Evolutionary conservation across 352 stramenopile species (phyloP), one percentile per base, ranked within the genome.

Genomic region (Globisporangium takayamanum): DNA sequence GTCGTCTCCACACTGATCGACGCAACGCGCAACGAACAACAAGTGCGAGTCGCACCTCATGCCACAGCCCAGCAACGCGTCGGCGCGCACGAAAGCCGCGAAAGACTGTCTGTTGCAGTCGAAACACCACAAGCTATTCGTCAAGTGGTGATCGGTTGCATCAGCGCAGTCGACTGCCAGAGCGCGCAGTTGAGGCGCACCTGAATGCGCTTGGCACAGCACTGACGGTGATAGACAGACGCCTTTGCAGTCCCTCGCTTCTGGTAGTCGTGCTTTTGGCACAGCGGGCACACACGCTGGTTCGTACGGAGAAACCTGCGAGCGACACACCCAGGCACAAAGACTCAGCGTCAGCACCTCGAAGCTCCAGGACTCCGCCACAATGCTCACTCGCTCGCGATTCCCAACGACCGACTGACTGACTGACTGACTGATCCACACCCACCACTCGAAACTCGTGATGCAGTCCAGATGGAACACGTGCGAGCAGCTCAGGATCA

Each of bases 401-500:
- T 22, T 22, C 22, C 22, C 22, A 22, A 22, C 0, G 22, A 22
- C 22, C 28, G 28, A 33, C 10, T 12, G 33, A 39, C 6, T 39
- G 33, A 11, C 33, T 11, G 33, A 39, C 10, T 10, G 1, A 39
- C 10, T 39, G 33, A 1, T 39, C 7, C 10, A 3, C 33, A 39
- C 33, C 6, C 41, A 82, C 79, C 82, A 66, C 68, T 95, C 86
- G 47, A 95, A 95, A 54, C 82, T 93, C 16, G 80, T 68, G 51
- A 95, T 78, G 59, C 86, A 95, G 25, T 74, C 68, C 5, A 88
- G 67, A 58, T 95, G 86, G 56, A 95, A 94, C 54, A 92, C 81
- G 70, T 95, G 85, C n/a, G 80, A 89, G 62, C 86, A 95, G 60
- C 80, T 92, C 30, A 95, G 64, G 26, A 95, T 89, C 36, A 95